phyloP scores from a whole-genome alignment of 148 eudicot genomes.

The Silene conica region DNA sequence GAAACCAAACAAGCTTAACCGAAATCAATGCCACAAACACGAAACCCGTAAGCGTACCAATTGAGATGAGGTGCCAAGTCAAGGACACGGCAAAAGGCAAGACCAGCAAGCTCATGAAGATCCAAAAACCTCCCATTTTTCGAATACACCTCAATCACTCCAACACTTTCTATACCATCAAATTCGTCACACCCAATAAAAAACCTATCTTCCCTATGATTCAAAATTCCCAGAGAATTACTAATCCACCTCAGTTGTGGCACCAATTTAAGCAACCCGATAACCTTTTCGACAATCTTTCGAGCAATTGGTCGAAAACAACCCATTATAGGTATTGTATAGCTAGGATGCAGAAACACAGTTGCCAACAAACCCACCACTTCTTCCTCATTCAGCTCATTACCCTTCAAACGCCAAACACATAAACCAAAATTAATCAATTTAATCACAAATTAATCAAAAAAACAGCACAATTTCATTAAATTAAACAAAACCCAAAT shows the following conservation, averaged over 20 bases:
- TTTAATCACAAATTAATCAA: neutral
- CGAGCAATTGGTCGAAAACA: slow-evolving; percentile 68
- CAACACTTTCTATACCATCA: slow-evolving; percentile 32
- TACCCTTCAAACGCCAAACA: slow-evolving; percentile 41
- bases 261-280: slow-evolving; percentile 46
- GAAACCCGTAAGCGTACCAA: slow-evolving; percentile 40
- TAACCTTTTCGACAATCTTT: slow-evolving; percentile 51
- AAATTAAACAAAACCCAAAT: neutral
- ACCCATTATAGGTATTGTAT: slow-evolving; percentile 76
- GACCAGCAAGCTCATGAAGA: slow-evolving; percentile 78
- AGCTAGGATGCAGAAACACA: slow-evolving; percentile 60
- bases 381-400: slow-evolving; percentile 50
- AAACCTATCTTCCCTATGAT: slow-evolving; percentile 35
- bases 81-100: slow-evolving; percentile 76
- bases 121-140: slow-evolving; percentile 54
- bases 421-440: slow-evolving; percentile 16
- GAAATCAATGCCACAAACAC: too few species aligned
- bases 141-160: slow-evolving; percentile 50
- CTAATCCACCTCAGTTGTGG: slow-evolving; percentile 36
- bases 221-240: slow-evolving; percentile 25
- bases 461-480: neutral
- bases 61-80: slow-evolving; percentile 59
- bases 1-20: neutral
- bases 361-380: slow-evolving; percentile 53
- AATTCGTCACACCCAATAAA: slow-evolving; percentile 38